Evolutionary conservation across 1,284 basidiomycete genomes (phyloP), one percentile per base, ranked within the genome.

Genomic region (Trametes versicolor): DNA sequence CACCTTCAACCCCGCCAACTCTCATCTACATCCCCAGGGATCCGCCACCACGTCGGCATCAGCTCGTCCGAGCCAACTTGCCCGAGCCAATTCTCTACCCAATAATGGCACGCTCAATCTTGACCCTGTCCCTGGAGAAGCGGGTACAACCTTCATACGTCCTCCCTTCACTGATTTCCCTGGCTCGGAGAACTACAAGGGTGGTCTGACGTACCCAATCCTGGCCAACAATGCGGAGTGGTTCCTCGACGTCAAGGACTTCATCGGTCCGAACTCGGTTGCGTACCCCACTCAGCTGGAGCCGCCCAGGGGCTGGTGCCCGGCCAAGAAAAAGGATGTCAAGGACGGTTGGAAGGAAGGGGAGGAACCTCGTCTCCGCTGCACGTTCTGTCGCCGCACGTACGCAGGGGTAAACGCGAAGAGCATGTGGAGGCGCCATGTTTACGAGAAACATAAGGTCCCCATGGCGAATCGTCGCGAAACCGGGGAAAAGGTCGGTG

Each of bases 351-450:
- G 89, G 89, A 87, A 88, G 15, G 88, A 92, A 66, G 91, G 90
- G 21, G 89, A 91, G 73, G 89, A 91, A 70, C 91, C 91, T 6
- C 80, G 89, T 34, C 81, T 94, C 23, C 83, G 92, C 53, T 94
- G 92, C 77, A 93, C 92, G 1, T 93, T 94, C 73, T 94, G 92
- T 71, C 81, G 92, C 65, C 83, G 91, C 66, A 89, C 87, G 4
- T 94, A 94, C 70, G 89, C 91, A 4, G 92, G 92, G 12, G 89
- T 92, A 29, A 94, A 94, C 73, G 92, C 92, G 10, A 93, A 94
- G 76, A 93, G 91, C 70, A 94, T 94, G 92, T 94, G 92, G 92
- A 80, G 92, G 62, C 82, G 92, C 61, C 92, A 94, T 75, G 91
- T 94, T 21, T 92, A 90, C 68, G 92, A 94, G 77, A 94, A 94